Percentiles rank a stretch among this genome's conserved stretches.
These are phyloP conservation scores for Trichoderma atroviride DNA, from an alignment of 2,329 filamentous ascomycete species.

Conservation along the genomic window DNA sequence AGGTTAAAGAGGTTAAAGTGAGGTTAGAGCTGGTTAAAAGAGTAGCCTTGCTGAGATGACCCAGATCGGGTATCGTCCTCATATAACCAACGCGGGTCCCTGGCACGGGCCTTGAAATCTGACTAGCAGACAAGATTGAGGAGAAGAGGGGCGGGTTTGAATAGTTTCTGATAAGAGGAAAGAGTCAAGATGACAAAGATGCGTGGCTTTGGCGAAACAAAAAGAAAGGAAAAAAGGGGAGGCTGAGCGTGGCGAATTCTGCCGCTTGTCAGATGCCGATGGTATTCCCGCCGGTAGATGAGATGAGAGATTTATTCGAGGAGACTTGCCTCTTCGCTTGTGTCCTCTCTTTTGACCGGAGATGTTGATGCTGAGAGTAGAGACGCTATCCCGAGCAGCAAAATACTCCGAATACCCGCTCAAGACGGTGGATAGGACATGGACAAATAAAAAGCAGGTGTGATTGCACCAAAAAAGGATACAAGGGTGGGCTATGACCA, in stretches of 20 bases:
- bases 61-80: slow-evolving; percentile 26
- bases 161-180: neutral
- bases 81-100: slow-evolving; percentile 15
- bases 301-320: neutral
- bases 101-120: neutral
- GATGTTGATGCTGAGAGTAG: neutral
- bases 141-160: neutral
- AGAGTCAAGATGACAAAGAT: neutral
- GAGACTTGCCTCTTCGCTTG: neutral
- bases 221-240: neutral
- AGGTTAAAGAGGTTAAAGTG: slow-evolving; percentile 22
- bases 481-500: slow-evolving; percentile 15
- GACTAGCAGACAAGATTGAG: slow-evolving; percentile 12
- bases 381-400: neutral
- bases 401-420: neutral
- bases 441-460: slow-evolving; percentile 5
- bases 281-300: neutral
- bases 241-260: neutral
- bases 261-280: neutral
- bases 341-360: neutral
- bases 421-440: slow-evolving; percentile 1
- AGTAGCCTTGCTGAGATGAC: slow-evolving; percentile 24
- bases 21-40: slow-evolving; percentile 15
- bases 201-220: slow-evolving; percentile 1
- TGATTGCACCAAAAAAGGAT: slow-evolving; percentile 14